Conservation (phyloP, 2,329 filamentous ascomycete genomes). For the Thyridium curvatum region DNA sequence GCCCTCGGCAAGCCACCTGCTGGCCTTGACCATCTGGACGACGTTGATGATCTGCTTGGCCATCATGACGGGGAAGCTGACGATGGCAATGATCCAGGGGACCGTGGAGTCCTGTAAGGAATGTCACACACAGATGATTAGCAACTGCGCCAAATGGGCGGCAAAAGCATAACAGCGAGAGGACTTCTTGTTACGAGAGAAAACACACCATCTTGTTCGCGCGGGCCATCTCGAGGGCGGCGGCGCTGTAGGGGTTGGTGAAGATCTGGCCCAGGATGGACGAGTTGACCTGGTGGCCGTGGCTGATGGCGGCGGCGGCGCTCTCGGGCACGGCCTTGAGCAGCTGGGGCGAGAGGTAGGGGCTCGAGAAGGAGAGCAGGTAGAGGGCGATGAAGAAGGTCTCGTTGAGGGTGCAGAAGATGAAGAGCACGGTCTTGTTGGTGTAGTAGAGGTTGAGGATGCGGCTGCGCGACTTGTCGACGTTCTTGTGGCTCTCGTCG, state of each 20-base stretch:
- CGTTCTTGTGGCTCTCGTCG: constrained; percentile 83
- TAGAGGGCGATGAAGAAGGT: constrained; percentile 98
- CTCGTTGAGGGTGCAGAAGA: constrained; percentile 87
- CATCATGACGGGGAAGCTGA: constrained; percentile 82
- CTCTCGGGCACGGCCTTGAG: constrained; percentile 53
- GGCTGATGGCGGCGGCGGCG: constrained; percentile 47
- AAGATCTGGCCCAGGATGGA: constrained; percentile 70
- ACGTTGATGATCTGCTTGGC: constrained; percentile 93
- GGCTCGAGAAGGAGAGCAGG: constrained; percentile 93
- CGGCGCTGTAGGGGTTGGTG: constrained; percentile 84
- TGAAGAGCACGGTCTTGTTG: constrained; percentile 90
- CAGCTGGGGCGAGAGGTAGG: constrained; percentile 79
- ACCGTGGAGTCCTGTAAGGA: constrained; percentile 31
- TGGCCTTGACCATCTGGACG: constrained; percentile 88
- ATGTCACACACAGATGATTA: too few species aligned
- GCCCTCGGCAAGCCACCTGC: constrained; percentile 87
- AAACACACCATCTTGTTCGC: constrained; percentile 83
- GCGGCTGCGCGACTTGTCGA: constrained; percentile 82
- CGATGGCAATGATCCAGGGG: constrained; percentile 73
- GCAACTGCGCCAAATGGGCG: too few species aligned
- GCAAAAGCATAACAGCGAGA: too few species aligned
- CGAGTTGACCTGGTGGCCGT: constrained; percentile 64
- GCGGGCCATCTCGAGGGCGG: constrained; percentile 83
- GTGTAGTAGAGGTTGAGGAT: constrained; percentile 94
- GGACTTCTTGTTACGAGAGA: too few species aligned